Evolutionary conservation across 2,329 filamentous ascomycete species (phyloP).

Genomic region (Scorias spongiosa): DNA sequence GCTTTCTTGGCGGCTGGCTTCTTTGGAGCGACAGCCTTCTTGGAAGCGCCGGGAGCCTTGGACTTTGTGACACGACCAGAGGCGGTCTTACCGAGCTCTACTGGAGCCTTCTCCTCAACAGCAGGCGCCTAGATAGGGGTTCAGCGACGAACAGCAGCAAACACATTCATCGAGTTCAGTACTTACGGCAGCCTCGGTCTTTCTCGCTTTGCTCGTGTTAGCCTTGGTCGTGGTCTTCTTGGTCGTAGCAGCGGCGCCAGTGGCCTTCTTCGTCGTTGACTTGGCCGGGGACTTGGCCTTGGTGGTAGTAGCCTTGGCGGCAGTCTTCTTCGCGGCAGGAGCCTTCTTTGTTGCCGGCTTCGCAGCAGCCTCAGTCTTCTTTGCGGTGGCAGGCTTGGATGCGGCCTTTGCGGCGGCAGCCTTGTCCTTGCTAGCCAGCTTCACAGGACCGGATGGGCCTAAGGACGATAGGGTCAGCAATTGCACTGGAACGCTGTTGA

Average conservation of each 20-base stretch:
- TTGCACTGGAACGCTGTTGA: neutral
- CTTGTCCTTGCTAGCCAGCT: slow-evolving; percentile 42
- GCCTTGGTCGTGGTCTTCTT: slow-evolving; percentile 24
- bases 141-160: neutral
- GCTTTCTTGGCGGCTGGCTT: slow-evolving; percentile 28
- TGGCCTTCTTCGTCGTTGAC: slow-evolving; percentile 7
- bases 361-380: slow-evolving; percentile 21
- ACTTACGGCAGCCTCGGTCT: slow-evolving; percentile 23
- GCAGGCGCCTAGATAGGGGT: slow-evolving; percentile 39
- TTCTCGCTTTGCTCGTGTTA: slow-evolving; percentile 31
- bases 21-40: slow-evolving; percentile 10
- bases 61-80: slow-evolving; percentile 70
- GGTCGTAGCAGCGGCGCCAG: slow-evolving; percentile 14
- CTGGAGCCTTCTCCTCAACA: slow-evolving; percentile 49
- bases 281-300: slow-evolving; percentile 14
- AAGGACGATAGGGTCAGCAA: slow-evolving; percentile 11
- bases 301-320: slow-evolving; percentile 22
- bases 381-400: slow-evolving; percentile 17
- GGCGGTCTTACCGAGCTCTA: slow-evolving; percentile 67
- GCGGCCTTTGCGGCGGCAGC: slow-evolving; percentile 23
- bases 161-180: neutral
- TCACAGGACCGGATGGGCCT: slow-evolving; percentile 79
- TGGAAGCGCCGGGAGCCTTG: slow-evolving; percentile 27
- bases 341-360: neutral
- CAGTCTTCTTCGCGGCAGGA: slow-evolving; percentile 28